These are phyloP conservation scores for Xylariales sp. DNA, from an alignment of 2,329 filamentous ascomycete genomes.

Conservation along the genomic window DNA sequence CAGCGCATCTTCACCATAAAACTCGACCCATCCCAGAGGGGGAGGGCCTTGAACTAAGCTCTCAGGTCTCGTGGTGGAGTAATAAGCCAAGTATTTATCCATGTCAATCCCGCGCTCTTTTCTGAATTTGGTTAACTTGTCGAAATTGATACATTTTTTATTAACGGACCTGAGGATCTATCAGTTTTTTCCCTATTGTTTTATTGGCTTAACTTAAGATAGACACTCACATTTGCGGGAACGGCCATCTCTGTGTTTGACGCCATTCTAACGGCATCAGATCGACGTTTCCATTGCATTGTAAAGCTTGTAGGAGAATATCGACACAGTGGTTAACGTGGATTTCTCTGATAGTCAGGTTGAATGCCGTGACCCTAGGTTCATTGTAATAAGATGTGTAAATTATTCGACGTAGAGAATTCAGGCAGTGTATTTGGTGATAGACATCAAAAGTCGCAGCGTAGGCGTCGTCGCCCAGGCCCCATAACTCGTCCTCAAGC, in stretches of 20 bases:
- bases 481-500: conserved; percentile 23
- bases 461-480: conserved; percentile 25
- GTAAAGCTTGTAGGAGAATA: conserved; percentile 27
- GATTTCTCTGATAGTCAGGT: conserved; percentile 13
- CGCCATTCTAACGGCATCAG: conserved; percentile 29
- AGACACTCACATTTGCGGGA: conserved; percentile 29
- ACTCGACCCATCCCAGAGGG: too few species aligned
- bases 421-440: conserved; percentile 15
- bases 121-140: conserved; percentile 11
- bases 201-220: too few species aligned
- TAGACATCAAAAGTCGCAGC: conserved; percentile 17
- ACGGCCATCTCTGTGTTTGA: conserved; percentile 20
- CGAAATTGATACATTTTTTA: conserved; percentile 26
- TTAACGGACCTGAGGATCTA: too few species aligned
- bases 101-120: conserved; percentile 14
- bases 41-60: too few species aligned
- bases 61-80: too few species aligned
- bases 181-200: too few species aligned
- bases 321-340: conserved; percentile 30
- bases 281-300: conserved; percentile 27
- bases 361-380: neutral
- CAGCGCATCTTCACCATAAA: too few species aligned
- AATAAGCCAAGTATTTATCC: too few species aligned
- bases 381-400: conserved; percentile 17
- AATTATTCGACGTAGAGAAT: conserved; percentile 14